These are phyloP conservation scores for Neurospora sp. DNA, from an alignment of 495 filamentous ascomycete genomes.

Conservation along the genomic window DNA sequence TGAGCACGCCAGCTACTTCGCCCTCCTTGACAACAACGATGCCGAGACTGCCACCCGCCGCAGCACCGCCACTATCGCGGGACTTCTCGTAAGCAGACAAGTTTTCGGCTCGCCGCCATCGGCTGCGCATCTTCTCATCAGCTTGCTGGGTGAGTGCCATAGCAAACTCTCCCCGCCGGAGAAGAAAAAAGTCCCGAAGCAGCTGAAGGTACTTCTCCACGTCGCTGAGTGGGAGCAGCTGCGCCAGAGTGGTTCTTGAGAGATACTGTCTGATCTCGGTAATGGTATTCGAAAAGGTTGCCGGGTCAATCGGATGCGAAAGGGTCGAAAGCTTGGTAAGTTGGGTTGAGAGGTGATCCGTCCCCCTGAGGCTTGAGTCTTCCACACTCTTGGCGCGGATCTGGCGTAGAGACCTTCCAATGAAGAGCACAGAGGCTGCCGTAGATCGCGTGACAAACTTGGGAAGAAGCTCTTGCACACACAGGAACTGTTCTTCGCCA, in stretches of 20 bases:
- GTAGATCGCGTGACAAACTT: slow-evolving; percentile 66
- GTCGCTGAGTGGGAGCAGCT: slow-evolving; percentile 62
- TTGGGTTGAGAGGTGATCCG: slow-evolving; percentile 57
- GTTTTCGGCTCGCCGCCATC: slow-evolving; percentile 45
- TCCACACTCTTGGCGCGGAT: slow-evolving; percentile 46
- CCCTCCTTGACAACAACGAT: slow-evolving; percentile 72
- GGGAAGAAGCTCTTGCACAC: slow-evolving; percentile 48
- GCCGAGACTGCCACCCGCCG: slow-evolving; percentile 10
- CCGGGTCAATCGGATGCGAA: slow-evolving; percentile 59
- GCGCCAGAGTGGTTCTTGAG: slow-evolving; percentile 70
- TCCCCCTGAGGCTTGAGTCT: slow-evolving; percentile 47
- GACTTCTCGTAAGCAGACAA: slow-evolving; percentile 37
- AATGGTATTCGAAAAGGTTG: slow-evolving; percentile 59
- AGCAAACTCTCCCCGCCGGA: slow-evolving; percentile 84
- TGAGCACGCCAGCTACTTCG: slow-evolving; percentile 66
- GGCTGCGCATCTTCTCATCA: slow-evolving; percentile 56
- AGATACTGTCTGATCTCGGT: slow-evolving; percentile 68
- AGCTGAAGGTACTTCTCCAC: slow-evolving; percentile 69
- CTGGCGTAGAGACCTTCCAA: slow-evolving; percentile 80
- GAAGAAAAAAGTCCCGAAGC: slow-evolving; percentile 76
- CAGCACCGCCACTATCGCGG: slow-evolving; percentile 14
- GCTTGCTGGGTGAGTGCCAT: slow-evolving; percentile 76
- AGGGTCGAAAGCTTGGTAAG: slow-evolving; percentile 61
- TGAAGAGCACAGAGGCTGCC: slow-evolving; percentile 77
- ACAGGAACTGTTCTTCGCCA: slow-evolving; percentile 23